These are phyloP conservation scores for Nitzschia sp. DNA, from an alignment of 108 stramenopile genomes.

Conservation along the genomic window DNA sequence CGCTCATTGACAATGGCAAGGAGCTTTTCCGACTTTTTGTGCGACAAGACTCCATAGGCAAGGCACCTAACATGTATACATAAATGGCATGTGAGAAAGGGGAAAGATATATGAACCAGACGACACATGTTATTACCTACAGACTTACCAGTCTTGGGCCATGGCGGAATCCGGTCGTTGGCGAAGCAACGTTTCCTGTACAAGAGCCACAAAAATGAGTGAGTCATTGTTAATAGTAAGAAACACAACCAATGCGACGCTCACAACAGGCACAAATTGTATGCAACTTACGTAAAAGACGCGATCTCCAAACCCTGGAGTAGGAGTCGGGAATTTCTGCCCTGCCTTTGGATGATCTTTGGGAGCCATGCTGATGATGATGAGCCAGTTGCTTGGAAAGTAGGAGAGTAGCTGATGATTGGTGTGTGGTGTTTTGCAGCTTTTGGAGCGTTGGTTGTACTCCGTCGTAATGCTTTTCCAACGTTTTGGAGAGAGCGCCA, in stretches of 20 bases:
- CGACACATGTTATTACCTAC: neutral
- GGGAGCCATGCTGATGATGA: constrained; percentile 1
- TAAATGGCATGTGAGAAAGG: neutral
- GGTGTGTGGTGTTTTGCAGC: too few species aligned
- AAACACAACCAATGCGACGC: neutral
- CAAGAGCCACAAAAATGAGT: too few species aligned
- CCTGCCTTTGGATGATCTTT: constrained; percentile 61
- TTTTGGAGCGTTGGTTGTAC: too few species aligned
- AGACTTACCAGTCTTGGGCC: constrained; percentile 87
- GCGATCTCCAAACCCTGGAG: constrained; percentile 76
- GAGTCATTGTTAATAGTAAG: neutral
- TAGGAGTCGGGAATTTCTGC: constrained; percentile 86
- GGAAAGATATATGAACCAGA: neutral
- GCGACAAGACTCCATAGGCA: constrained; percentile 72
- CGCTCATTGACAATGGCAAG: constrained; percentile 56
- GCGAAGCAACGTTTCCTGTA: constrained; percentile 73
- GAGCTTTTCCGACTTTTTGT: constrained; percentile 66
- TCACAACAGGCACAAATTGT: too few species aligned
- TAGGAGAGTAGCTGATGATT: too few species aligned
- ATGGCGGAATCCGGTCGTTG: constrained; percentile 80
- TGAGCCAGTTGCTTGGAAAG: neutral
- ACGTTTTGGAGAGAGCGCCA: too few species aligned
- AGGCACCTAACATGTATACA: constrained; percentile 59
- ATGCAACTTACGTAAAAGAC: too few species aligned
- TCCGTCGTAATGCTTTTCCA: too few species aligned